These are phyloP conservation scores for Kodamaea restingae DNA, from an alignment of 805 yeast species.

Conservation along the genomic window DNA sequence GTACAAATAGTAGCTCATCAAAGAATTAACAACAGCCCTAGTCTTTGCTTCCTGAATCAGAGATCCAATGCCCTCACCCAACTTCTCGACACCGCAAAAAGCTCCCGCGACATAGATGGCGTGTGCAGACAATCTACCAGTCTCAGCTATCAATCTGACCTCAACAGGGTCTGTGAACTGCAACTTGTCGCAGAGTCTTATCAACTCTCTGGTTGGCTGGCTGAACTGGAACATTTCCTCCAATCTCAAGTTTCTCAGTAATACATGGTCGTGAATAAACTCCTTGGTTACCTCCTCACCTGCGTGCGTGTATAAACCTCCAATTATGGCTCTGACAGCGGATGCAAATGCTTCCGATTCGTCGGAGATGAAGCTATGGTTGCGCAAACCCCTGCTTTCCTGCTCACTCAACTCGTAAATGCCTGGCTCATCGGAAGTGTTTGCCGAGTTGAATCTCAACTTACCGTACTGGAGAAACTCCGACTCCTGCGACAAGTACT, in stretches of 20 bases:
- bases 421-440: slow-evolving; percentile 40
- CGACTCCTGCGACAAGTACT: slow-evolving; percentile 66
- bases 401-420: slow-evolving; percentile 37
- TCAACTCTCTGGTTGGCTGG: slow-evolving; percentile 81
- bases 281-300: slow-evolving; percentile 61
- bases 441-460: slow-evolving; percentile 46
- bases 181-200: slow-evolving; percentile 72
- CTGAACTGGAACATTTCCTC: slow-evolving; percentile 72
- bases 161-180: slow-evolving; percentile 71
- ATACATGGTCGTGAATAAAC: slow-evolving; percentile 70
- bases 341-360: slow-evolving; percentile 53
- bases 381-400: slow-evolving; percentile 17
- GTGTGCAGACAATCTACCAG: slow-evolving; percentile 80
- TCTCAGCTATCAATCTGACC: slow-evolving; percentile 77
- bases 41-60: slow-evolving; percentile 88
- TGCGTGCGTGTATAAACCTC: slow-evolving; percentile 72
- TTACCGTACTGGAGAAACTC: slow-evolving; percentile 66
- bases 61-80: slow-evolving; percentile 94
- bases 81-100: slow-evolving; percentile 72
- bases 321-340: slow-evolving; percentile 78
- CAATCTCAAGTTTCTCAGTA: slow-evolving; percentile 79
- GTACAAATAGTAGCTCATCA: slow-evolving; percentile 89
- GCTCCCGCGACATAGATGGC: slow-evolving; percentile 92
- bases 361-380: slow-evolving; percentile 27
- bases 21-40: slow-evolving; percentile 85